Conservation (phyloP, 1,284 basidiomycete species). For the Athelia sp. region DNA sequence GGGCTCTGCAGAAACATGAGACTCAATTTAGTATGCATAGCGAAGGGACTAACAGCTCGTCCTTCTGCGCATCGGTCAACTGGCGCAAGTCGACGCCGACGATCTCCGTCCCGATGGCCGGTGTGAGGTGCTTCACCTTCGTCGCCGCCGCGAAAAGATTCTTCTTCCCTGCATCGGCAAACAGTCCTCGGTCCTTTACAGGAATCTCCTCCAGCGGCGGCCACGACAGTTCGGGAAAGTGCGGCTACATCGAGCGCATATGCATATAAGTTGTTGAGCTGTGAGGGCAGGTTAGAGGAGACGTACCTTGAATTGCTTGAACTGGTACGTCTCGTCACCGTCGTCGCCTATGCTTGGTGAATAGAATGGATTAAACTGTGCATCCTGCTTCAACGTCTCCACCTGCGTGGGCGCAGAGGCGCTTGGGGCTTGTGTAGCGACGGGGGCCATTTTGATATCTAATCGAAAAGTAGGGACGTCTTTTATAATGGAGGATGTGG, state of each 20-base stretch:
- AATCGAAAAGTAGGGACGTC: too few relatives aligned
- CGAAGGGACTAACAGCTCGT: slow-evolving; percentile 47
- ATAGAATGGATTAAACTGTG: background rate
- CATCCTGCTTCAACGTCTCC: background rate
- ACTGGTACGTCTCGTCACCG: background rate
- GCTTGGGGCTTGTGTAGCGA: too few relatives aligned
- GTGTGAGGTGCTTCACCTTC: slow-evolving; percentile 58
- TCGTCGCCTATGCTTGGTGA: background rate
- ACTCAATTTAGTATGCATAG: background rate
- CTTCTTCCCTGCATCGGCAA: slow-evolving; percentile 57
- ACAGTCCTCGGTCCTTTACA: slow-evolving; percentile 59
- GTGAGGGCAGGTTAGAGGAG: slow-evolving; percentile 6
- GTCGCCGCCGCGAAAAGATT: slow-evolving; percentile 49
- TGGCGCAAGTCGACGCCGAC: slow-evolving; percentile 59
- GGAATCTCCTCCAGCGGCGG: slow-evolving; percentile 54
- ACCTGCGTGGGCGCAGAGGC: background rate
- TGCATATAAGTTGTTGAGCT: background rate
- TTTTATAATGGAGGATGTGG: too few relatives aligned
- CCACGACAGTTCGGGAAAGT: slow-evolving; percentile 61
- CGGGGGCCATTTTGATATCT: too few relatives aligned
- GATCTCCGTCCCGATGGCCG: slow-evolving; percentile 62
- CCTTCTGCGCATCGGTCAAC: slow-evolving; percentile 54
- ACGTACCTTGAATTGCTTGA: background rate
- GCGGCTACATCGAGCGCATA: slow-evolving; percentile 41
- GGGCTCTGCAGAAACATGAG: slow-evolving; percentile 35